These are phyloP conservation scores for Nakazawaea ishiwadae DNA, from an alignment of 805 yeast genomes.

Conservation along the genomic window DNA sequence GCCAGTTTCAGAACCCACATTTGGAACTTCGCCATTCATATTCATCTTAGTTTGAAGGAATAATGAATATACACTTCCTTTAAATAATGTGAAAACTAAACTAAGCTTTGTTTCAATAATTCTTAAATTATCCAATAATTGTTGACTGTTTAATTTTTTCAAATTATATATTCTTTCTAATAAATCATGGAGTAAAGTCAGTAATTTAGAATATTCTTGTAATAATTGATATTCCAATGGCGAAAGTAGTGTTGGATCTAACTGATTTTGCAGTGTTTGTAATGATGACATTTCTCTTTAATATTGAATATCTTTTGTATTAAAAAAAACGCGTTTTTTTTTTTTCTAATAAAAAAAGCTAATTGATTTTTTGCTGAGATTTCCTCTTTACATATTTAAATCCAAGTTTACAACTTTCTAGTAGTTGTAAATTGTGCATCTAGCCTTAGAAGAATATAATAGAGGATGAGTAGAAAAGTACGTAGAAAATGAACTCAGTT, in stretches of 20 bases:
- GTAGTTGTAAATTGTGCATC: too few species aligned
- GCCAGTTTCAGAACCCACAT: too few species aligned
- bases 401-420: too few species aligned
- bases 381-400: too few species aligned
- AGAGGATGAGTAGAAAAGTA: too few species aligned
- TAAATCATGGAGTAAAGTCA: slow-evolving; percentile 27
- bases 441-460: too few species aligned
- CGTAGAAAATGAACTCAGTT: too few species aligned
- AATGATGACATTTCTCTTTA: too few species aligned
- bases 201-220: slow-evolving; percentile 33
- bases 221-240: slow-evolving; percentile 29
- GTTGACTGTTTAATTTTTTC: slow-evolving; percentile 23
- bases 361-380: too few species aligned
- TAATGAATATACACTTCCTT: slow-evolving; percentile 34
- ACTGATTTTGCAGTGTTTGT: background rate
- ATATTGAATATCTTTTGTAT: background rate
- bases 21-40: background rate
- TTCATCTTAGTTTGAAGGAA: slow-evolving; percentile 8
- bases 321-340: background rate
- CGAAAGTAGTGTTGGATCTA: slow-evolving; percentile 6
- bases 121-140: slow-evolving; percentile 32
- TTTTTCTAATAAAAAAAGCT: too few species aligned
- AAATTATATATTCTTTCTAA: slow-evolving; percentile 29
- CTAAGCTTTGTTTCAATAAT: slow-evolving; percentile 37
- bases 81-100: slow-evolving; percentile 39